Evolutionary conservation across 495 filamentous ascomycete genomes (phyloP).

Genomic region (Aspergillus bridgeri): DNA sequence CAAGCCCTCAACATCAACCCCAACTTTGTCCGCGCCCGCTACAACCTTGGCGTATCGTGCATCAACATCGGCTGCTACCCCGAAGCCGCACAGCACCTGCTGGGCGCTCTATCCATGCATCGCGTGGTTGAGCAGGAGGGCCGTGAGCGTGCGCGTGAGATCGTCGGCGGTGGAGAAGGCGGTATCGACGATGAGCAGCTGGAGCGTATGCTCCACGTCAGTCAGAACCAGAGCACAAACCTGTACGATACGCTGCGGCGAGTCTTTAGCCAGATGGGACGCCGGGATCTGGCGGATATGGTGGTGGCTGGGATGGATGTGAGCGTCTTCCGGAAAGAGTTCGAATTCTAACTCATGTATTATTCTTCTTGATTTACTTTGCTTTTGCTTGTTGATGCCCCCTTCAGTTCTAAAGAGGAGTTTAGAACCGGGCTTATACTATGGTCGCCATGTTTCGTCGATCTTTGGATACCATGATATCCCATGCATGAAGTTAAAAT

Average conservation of each 20-base stretch:
- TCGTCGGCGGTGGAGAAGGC: slow-evolving; percentile 61
- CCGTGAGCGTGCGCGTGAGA: slow-evolving; percentile 74
- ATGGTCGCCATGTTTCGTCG: neutral
- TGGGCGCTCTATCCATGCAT: slow-evolving; percentile 94
- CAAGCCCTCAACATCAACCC: slow-evolving; percentile 81
- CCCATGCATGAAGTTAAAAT: neutral
- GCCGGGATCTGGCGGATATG: slow-evolving; percentile 80
- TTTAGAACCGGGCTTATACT: neutral
- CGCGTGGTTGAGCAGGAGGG: slow-evolving; percentile 85
- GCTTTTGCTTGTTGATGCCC: slow-evolving; percentile 1
- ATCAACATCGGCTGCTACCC: slow-evolving; percentile 96
- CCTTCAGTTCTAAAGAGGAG: slow-evolving; percentile 1
- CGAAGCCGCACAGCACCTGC: slow-evolving; percentile 90
- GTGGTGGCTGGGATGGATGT: slow-evolving; percentile 89
- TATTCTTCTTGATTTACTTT: neutral
- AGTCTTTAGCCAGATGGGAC: slow-evolving; percentile 91
- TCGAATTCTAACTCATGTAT: slow-evolving; percentile 57
- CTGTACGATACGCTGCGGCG: slow-evolving; percentile 87
- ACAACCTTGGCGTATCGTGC: slow-evolving; percentile 93
- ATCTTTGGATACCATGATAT: neutral
- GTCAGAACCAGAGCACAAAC: slow-evolving; percentile 94
- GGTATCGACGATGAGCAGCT: slow-evolving; percentile 64
- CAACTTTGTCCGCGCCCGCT: slow-evolving; percentile 94
- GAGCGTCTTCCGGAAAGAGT: slow-evolving; percentile 78
- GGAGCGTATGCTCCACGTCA: slow-evolving; percentile 68